Conservation (phyloP, 2,329 filamentous ascomycete species). For the Trichoderma aggressivum region DNA sequence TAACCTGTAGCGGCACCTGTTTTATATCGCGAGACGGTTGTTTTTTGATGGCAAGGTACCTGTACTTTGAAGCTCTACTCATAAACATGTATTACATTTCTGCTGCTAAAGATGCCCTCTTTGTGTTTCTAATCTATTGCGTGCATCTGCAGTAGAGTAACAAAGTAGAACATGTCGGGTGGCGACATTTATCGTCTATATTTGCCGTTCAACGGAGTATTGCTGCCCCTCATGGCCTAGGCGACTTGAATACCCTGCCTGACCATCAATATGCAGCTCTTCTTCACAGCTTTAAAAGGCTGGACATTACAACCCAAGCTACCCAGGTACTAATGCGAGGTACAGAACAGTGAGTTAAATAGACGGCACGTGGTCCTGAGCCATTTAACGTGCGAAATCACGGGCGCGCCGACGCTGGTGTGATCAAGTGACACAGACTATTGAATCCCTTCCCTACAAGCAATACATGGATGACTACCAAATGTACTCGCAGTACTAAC, state of each 20-base stretch:
- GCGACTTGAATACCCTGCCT: no score
- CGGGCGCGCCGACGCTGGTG: background rate
- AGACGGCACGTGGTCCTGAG: background rate
- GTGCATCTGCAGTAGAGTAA: background rate
- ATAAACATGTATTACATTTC: background rate
- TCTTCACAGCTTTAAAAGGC: background rate
- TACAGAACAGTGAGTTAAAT: background rate
- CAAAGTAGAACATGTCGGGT: background rate
- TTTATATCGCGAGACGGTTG: background rate
- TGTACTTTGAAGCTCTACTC: background rate
- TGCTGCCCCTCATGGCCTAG: background rate
- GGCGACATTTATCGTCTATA: background rate
- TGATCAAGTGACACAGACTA: background rate
- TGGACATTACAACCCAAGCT: background rate
- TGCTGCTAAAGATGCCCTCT: background rate
- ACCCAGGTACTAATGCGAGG: background rate
- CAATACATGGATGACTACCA: background rate
- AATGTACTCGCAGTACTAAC: background rate
- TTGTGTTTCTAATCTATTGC: background rate
- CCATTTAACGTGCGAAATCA: slow-evolving; percentile 7
- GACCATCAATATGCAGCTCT: no score
- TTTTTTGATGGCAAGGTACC: background rate
- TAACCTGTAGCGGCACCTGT: background rate
- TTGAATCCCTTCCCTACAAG: background rate
- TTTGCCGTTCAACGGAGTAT: background rate